Evolutionary conservation across 202 grass and related monocot genomes (phyloP).

Genomic region (Musa balbisiana): DNA sequence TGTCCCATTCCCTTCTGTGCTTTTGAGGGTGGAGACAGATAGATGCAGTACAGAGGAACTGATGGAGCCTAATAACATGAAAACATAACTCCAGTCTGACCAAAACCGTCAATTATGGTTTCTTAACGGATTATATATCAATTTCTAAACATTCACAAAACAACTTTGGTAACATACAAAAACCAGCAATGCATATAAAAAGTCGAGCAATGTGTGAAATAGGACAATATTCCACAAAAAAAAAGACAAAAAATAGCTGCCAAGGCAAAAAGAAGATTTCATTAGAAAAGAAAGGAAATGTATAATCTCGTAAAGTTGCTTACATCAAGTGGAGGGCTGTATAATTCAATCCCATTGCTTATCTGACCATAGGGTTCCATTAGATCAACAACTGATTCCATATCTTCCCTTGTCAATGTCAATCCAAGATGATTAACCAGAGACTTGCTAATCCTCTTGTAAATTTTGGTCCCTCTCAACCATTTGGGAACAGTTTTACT

Average conservation of each 20-base stretch:
- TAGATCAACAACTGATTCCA: constrained; percentile 30
- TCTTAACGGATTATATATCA: too few species aligned
- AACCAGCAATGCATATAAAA: background rate
- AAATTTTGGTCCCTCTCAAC: constrained; percentile 19
- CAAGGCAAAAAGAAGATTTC: background rate
- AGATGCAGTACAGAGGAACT: too few species aligned
- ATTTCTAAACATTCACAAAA: too few species aligned
- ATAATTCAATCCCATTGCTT: constrained; percentile 31
- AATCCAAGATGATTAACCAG: constrained; percentile 28
- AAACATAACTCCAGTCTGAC: too few species aligned
- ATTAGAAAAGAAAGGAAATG: background rate
- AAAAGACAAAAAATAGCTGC: background rate
- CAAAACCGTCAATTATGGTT: too few species aligned
- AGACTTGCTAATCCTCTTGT: constrained; percentile 21
- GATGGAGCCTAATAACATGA: too few species aligned
- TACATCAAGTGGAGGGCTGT: constrained; percentile 29
- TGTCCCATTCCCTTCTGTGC: too few species aligned
- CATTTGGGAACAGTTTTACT: constrained; percentile 23
- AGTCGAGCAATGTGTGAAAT: background rate
- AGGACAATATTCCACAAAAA: background rate
- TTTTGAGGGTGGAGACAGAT: too few species aligned
- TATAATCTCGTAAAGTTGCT: background rate
- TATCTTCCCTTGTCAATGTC: constrained; percentile 30
- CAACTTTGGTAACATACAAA: too few species aligned
- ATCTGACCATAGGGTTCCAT: constrained; percentile 35